These are phyloP conservation scores for Basidiobolus meristosporus DNA, from an alignment of 371 early-diverging fungal genomes.

Conservation along the genomic window DNA sequence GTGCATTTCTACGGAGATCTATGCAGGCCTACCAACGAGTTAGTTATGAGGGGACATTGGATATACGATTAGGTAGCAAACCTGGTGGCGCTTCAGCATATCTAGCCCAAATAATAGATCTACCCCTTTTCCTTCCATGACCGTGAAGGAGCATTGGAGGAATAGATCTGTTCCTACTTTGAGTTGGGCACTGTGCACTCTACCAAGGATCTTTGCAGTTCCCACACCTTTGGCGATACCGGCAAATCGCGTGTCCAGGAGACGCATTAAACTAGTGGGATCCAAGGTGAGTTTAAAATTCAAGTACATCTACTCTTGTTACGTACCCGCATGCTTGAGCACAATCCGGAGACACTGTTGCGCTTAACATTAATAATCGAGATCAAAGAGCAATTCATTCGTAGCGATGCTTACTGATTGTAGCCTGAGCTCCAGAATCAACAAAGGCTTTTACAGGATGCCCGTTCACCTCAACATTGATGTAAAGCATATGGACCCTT, in stretches of 20 bases:
- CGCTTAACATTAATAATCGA: neutral
- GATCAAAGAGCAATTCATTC: neutral
- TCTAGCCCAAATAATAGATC: constrained; percentile 89
- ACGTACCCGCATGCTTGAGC: constrained; percentile 57
- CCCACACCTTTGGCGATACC: constrained; percentile 93
- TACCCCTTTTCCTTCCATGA: constrained; percentile 84
- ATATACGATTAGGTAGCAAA: constrained; percentile 2
- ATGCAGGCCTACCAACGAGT: constrained; percentile 45
- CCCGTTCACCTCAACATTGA: constrained; percentile 74
- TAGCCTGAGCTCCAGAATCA: constrained; percentile 93
- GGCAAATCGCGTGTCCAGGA: constrained; percentile 74
- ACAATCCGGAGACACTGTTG: constrained; percentile 64
- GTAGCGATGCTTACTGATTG: constrained; percentile 53
- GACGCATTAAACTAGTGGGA: constrained; percentile 38
- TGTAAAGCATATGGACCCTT: constrained; percentile 76
- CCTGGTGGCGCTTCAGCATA: constrained; percentile 70
- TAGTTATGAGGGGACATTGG: neutral
- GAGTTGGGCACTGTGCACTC: constrained; percentile 80
- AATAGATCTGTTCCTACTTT: constrained; percentile 45
- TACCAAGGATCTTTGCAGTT: constrained; percentile 83
- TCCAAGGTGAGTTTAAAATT: constrained; percentile 1
- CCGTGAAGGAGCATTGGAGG: constrained; percentile 75
- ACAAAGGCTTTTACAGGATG: constrained; percentile 81
- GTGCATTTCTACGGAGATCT: constrained; percentile 61
- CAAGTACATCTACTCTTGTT: neutral